A percentile compares a stretch with the other conserved stretches of the same genome.
Conservation (phyloP, 2,329 filamentous ascomycete species). For the Orbilia ellipsospora region DNA sequence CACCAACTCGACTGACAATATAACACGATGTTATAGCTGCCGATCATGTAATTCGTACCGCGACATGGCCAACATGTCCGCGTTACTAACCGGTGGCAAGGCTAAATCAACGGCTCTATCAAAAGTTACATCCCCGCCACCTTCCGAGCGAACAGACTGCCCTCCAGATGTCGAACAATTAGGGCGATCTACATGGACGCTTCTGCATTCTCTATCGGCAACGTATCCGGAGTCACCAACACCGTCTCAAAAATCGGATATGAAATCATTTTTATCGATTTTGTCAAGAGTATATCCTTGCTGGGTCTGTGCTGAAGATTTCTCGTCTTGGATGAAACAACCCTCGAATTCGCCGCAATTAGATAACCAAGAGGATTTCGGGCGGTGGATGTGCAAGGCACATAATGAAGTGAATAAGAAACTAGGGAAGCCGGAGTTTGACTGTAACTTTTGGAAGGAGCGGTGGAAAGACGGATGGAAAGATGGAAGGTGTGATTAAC, state of each 20-base stretch:
- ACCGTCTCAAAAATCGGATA: conserved; percentile 76
- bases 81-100: conserved; percentile 65
- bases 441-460: conserved; percentile 89
- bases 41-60: conserved; percentile 74
- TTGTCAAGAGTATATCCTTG: conserved; percentile 93
- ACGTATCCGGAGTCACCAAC: conserved; percentile 80
- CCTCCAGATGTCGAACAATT: conserved; percentile 89
- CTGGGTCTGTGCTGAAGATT: conserved; percentile 94
- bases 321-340: conserved; percentile 80
- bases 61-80: conserved; percentile 71
- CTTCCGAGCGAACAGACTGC: conserved; percentile 57
- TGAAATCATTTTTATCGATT: conserved; percentile 78
- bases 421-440: conserved; percentile 88
- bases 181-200: conserved; percentile 89
- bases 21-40: conserved; percentile 68
- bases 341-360: conserved; percentile 69
- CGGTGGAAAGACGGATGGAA: conserved; percentile 90
- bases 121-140: neutral
- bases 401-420: conserved; percentile 91
- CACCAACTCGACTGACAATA: conserved; percentile 48
- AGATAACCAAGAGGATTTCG: conserved; percentile 75
- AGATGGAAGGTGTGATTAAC: conserved; percentile 73
- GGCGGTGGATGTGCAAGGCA: conserved; percentile 83
- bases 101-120: conserved; percentile 62
- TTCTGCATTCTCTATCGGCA: conserved; percentile 90